These are phyloP conservation scores for Starmerella vaccinii DNA, from an alignment of 805 yeast genomes.

Conservation along the genomic window DNA sequence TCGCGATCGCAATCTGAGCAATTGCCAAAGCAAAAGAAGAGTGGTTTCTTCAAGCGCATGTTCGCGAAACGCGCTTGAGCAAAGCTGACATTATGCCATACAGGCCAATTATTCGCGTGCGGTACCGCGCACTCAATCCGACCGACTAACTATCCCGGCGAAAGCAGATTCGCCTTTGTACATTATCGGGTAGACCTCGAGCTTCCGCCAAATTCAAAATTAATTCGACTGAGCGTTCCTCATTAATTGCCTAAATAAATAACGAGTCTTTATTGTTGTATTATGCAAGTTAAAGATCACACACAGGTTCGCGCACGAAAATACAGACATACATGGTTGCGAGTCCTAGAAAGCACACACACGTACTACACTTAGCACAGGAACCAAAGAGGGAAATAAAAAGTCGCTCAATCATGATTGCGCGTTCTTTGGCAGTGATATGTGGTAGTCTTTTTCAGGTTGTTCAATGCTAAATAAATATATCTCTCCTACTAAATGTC, in stretches of 20 bases:
- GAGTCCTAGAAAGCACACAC: no score
- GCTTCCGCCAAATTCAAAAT: background rate
- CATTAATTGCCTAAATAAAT: background rate
- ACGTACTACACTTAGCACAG: no score
- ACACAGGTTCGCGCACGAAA: no score
- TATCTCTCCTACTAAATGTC: constrained; percentile 18
- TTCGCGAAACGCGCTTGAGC: constrained; percentile 13
- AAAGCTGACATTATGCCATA: background rate
- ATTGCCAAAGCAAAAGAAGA: constrained; percentile 10
- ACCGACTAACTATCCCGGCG: no score
- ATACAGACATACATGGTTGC: no score
- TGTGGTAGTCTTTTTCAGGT: no score
- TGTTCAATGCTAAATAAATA: constrained; percentile 4
- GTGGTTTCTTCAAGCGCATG: constrained; percentile 23
- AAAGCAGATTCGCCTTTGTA: background rate
- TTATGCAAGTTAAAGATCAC: no score
- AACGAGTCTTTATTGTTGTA: no score
- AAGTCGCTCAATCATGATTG: no score
- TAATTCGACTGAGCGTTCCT: background rate
- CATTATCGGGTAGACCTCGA: background rate
- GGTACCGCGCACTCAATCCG: no score
- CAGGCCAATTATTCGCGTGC: background rate
- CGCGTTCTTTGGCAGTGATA: no score
- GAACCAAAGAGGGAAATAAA: no score
- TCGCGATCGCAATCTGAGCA: constrained; percentile 18